phyloP scores from a whole-genome alignment of 1,284 basidiomycete species.

The Grifola frondosa region DNA sequence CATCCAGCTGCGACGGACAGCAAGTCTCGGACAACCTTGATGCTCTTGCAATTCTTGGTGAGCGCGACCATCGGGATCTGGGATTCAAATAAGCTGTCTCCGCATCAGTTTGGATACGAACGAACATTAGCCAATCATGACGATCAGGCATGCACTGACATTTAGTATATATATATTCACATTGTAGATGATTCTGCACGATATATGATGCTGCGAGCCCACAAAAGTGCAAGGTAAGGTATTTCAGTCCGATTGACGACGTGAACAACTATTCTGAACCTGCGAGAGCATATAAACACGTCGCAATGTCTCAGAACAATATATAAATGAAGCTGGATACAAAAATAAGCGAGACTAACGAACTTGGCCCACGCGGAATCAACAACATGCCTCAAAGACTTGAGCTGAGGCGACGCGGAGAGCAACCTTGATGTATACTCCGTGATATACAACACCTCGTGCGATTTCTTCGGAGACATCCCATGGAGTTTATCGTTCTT shows the following conservation, averaged over 20 bases:
- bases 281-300: too few species aligned
- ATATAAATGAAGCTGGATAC: neutral
- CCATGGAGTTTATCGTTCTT: conserved; percentile 28
- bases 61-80: conserved; percentile 77
- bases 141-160: too few species aligned
- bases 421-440: conserved; percentile 36
- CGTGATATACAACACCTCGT: conserved; percentile 50
- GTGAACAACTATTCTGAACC: too few species aligned
- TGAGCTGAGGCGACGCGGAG: conserved; percentile 13
- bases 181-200: conserved; percentile 84
- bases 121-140: conserved; percentile 57
- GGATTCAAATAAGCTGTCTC: conserved; percentile 67
- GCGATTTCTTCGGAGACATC: conserved; percentile 56
- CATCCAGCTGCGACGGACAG: conserved; percentile 83
- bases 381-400: conserved; percentile 37
- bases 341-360: conserved; percentile 21
- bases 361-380: conserved; percentile 60
- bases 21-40: conserved; percentile 48
- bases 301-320: conserved; percentile 7
- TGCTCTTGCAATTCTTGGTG: conserved; percentile 84
- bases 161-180: conserved; percentile 40
- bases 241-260: too few species aligned
- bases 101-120: conserved; percentile 69
- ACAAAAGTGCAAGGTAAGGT: too few species aligned
- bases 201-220: conserved; percentile 92